Evolutionary conservation across 129 eudicot species (phyloP).

Genomic region (Deinandra increscens): DNA sequence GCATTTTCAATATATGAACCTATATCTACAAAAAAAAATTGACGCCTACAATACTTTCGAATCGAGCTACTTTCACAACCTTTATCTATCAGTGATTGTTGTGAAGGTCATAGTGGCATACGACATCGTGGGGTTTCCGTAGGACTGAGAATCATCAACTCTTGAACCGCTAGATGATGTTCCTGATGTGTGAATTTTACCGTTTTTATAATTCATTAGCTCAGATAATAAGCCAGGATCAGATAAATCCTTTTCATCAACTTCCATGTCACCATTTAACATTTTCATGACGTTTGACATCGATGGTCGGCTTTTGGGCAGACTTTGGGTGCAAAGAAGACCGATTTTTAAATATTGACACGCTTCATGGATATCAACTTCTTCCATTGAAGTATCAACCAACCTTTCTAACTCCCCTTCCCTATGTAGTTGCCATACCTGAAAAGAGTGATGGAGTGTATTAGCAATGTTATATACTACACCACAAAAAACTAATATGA

Average conservation of each 20-base stretch:
- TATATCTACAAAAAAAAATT: no score
- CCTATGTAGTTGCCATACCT: slow-evolving; percentile 72
- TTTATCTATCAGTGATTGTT: slow-evolving; percentile 48
- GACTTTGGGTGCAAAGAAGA: slow-evolving; percentile 74
- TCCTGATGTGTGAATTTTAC: slow-evolving; percentile 28
- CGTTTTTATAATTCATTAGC: slow-evolving; percentile 29
- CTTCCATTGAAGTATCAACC: slow-evolving; percentile 48
- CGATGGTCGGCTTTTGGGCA: slow-evolving; percentile 64
- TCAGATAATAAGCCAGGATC: slow-evolving; percentile 56
- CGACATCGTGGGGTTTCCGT: slow-evolving; percentile 25
- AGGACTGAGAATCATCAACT: slow-evolving; percentile 34
- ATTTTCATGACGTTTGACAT: slow-evolving; percentile 64
- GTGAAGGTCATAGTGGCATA: slow-evolving; percentile 60
- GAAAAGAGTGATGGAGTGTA: slow-evolving; percentile 1
- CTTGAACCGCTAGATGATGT: slow-evolving; percentile 36
- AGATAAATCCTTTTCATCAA: slow-evolving; percentile 46
- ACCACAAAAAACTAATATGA: neutral
- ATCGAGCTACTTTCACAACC: neutral
- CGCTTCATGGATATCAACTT: slow-evolving; percentile 52
- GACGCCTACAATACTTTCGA: neutral
- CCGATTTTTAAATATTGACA: slow-evolving; percentile 57
- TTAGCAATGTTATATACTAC: neutral
- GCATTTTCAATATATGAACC: no score
- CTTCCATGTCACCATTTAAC: slow-evolving; percentile 50
- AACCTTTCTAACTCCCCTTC: slow-evolving; percentile 44